phyloP scores from a whole-genome alignment of 768 basidiomycete genomes.

The Clitopilus passeckerianus region DNA sequence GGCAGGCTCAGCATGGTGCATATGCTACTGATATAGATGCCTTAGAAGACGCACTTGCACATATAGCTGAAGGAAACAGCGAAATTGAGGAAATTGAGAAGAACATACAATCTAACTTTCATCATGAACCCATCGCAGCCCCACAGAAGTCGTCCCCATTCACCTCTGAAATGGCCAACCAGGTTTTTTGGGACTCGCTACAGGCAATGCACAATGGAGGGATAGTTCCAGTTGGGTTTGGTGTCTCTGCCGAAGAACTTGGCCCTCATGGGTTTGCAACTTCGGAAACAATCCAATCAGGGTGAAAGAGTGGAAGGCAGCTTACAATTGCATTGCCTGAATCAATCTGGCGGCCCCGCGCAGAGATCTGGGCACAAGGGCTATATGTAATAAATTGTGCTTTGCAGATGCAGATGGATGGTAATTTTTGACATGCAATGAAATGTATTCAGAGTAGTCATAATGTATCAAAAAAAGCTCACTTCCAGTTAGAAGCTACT shows the following conservation, averaged over 20 bases:
- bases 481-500: no score
- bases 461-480: no score
- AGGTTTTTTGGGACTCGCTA: not conserved
- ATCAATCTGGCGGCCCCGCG: not conserved
- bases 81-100: not conserved
- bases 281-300: not conserved
- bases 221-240: not conserved
- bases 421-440: no score
- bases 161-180: not conserved
- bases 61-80: not conserved
- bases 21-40: constrained; percentile 3
- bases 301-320: not conserved
- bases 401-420: not conserved
- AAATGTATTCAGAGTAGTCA: no score
- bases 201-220: not conserved
- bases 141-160: not conserved
- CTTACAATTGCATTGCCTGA: not conserved
- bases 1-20: not conserved
- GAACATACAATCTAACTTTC: not conserved
- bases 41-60: not conserved
- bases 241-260: not conserved
- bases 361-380: not conserved
- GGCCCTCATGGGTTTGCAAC: not conserved
- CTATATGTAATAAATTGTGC: not conserved
- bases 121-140: not conserved